Evolutionary conservation across 805 yeast species (phyloP).

Genomic region (Lipomyces yamanashiensis): DNA sequence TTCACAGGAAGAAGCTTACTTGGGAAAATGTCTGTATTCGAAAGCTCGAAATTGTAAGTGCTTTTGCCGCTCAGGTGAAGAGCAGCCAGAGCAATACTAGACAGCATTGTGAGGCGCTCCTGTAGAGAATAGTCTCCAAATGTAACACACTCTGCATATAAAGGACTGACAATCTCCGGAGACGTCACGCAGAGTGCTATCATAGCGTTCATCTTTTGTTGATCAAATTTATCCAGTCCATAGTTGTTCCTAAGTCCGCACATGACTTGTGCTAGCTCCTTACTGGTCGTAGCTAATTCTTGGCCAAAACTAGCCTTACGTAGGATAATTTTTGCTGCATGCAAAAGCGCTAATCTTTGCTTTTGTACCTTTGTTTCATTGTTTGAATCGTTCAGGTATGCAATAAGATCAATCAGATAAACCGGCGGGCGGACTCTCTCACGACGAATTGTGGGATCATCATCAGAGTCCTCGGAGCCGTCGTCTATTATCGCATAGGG

Average conservation of each 20-base stretch:
- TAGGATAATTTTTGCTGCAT: constrained; percentile 64
- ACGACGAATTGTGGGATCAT: constrained; percentile 52
- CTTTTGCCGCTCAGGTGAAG: constrained; percentile 55
- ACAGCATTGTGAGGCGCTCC: constrained; percentile 70
- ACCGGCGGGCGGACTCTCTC: constrained; percentile 56
- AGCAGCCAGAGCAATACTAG: constrained; percentile 71
- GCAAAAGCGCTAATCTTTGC: constrained; percentile 54
- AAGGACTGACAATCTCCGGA: constrained; percentile 51
- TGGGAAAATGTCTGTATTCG: constrained; percentile 42
- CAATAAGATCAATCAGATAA: constrained; percentile 72
- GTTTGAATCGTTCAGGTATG: constrained; percentile 56
- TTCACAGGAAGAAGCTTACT: constrained; percentile 53
- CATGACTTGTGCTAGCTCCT: constrained; percentile 56
- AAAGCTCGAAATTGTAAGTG: constrained; percentile 12
- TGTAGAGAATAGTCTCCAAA: constrained; percentile 77
- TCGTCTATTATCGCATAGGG: constrained; percentile 42
- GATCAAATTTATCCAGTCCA: constrained; percentile 64
- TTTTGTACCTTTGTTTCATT: constrained; percentile 54
- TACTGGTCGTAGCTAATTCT: constrained; percentile 65
- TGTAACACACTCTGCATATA: constrained; percentile 52
- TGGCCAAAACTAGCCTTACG: constrained; percentile 63
- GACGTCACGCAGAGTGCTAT: constrained; percentile 65
- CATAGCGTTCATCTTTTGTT: constrained; percentile 65
- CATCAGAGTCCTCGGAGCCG: constrained; percentile 58
- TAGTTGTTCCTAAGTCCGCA: constrained; percentile 61